Base-by-base conservation (phyloP, 176 grass and related monocot species). In the Juncus effusus region DNA sequence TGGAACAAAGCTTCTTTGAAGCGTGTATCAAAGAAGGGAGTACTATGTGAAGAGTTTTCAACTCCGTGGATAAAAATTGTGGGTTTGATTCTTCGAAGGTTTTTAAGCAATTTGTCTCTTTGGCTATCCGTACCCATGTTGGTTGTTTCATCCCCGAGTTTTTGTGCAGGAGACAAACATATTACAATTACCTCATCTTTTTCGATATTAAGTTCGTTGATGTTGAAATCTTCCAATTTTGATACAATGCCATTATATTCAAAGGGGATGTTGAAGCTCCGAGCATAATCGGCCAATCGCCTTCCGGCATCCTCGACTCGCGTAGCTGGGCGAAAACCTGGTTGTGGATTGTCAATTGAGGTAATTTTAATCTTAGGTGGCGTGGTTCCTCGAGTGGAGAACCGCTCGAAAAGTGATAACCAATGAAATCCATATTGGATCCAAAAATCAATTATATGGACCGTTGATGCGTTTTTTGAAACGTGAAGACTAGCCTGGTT, bases 381-480 rank as follows among this genome's bases (percentile, higher is more conserved):
- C 60, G 50, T 77, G 74, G 64, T 62, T 73, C 74, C 13, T 7
- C 55, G 36, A 12, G 60, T 75, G 36, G 76, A 58, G 0, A 93
- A 77, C 11, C 74, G 62, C 49, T 88, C 73, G 53, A 94, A 79
- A 5, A 94, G 64, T 44, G 74, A 80, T 14, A 84, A 84, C 85
- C 89, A 94, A 37, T 94, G 89, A 56, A 88, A 94, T 19, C 89
- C 85, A 67, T 67, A 83, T 62, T 42, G 79, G 42, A 88, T 82
- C 10, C 89, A 84, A 51, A 94, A 88, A 77, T 94, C 84, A 15
- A 94, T 77, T 38, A 94, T 88, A 66, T 94, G 89, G 11, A 88
- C 54, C 60, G 13, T 72, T n/a, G 72, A 16, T 42, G 74, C 72
- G 59, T 69, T 76, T 36, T 75, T 70, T 11, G 82, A 61, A 10